Evolutionary conservation across 139 green algal species (phyloP), one percentile per base, ranked within the genome.

Genomic region (Nannochloris sp.): DNA sequence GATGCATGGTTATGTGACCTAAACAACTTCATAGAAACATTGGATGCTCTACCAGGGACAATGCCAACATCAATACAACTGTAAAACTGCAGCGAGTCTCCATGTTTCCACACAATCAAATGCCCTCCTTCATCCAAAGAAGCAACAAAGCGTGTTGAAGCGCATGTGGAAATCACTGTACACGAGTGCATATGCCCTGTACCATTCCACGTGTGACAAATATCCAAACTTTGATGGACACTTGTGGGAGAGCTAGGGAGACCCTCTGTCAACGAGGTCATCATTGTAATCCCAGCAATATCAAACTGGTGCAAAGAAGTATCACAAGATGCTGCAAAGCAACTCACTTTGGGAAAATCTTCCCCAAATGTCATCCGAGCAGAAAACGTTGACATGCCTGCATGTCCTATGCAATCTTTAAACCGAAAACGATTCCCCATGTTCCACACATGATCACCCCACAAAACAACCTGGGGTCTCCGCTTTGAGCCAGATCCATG

Each of bases 401-500:
- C 25, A 9, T 25, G 11, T 8, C 14, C 19, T 9, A 31, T 1
- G 1, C 11, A 27, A 57, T 57, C n/a, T 7, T 24, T 18, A 34
- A 58, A 58, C 7, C 19, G 18, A 37, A 29, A 37, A 11, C 18
- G 12, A 31, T 57, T 58, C 12, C 23, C 56, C n/a, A 27, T 31
- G 7, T 67, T 48, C 67, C 67, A 73, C 15, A 23, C 37, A 51
- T 73, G 67, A 23, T 69, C 29, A 1, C 68, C 68, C 60, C 60
- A 74, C 44, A 70, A 24, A 34, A 74, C 50, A 3, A 62, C 60
- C 1, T 65, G 56, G 4, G 68, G 61, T 1, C 54, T 64, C 34
- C 34, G 34, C 11, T 57, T 64, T 19, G 15, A 16, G 3, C 36
- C 60, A 6, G 18, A 16, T 53, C 48, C 46, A 19, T 31, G 56